Conservation (phyloP, 192 early-diverging fungal genomes). For the Coemansia sp. region DNA sequence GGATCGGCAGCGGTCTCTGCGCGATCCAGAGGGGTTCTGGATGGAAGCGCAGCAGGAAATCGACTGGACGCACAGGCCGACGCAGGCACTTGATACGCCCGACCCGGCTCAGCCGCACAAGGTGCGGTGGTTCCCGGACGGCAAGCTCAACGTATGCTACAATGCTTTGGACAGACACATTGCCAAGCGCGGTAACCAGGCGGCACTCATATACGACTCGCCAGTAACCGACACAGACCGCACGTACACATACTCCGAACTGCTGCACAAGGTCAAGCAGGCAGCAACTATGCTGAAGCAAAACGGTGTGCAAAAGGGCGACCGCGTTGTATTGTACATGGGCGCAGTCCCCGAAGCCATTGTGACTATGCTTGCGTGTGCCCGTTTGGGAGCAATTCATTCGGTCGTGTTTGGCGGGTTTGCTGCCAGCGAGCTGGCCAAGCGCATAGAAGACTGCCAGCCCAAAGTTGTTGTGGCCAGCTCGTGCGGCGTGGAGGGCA, state of each 20-base stretch:
- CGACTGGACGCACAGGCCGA: conserved; percentile 40
- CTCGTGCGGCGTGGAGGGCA: conserved; percentile 78
- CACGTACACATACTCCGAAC: conserved; percentile 64
- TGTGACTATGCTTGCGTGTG: conserved; percentile 83
- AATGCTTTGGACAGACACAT: conserved; percentile 80
- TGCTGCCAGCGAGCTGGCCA: conserved; percentile 71
- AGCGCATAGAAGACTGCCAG: conserved; percentile 79
- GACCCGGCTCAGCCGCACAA: conserved; percentile 15
- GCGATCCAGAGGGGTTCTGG: conserved; percentile 48
- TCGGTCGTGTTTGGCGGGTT: conserved; percentile 85
- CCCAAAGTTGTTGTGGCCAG: conserved; percentile 75
- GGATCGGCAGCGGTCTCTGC: conserved; percentile 27
- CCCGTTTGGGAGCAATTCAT: conserved; percentile 76
- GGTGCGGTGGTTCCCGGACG: conserved; percentile 67
- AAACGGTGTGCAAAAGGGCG: conserved; percentile 66
- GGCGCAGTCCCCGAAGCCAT: conserved; percentile 79
- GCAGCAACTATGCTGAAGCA: conserved; percentile 64
- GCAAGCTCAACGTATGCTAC: conserved; percentile 75
- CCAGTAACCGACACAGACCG: conserved; percentile 58
- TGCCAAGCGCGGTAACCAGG: conserved; percentile 59
- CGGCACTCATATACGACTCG: conserved; percentile 76
- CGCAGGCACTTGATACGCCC: conserved; percentile 15
- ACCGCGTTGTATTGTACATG: conserved; percentile 81
- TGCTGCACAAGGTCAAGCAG: conserved; percentile 64
- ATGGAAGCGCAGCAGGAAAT: conserved; percentile 35